Evolutionary conservation across 768 basidiomycete genomes (phyloP), one percentile per base, ranked within the genome.

Genomic region (Leccinum longicurvipes): DNA sequence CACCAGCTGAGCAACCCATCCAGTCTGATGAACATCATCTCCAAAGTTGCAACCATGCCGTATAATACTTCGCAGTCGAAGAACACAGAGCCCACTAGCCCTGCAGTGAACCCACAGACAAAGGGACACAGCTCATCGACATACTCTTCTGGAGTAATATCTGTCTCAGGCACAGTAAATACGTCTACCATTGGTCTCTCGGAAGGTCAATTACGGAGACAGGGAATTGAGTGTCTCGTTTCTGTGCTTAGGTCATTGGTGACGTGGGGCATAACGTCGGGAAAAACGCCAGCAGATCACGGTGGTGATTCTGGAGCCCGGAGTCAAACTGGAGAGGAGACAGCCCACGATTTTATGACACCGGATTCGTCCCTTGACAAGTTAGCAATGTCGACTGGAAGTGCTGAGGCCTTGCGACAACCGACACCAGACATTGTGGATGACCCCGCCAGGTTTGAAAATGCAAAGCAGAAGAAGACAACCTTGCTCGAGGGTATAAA

Each of bases 381-480:
- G 64, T 71, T 87, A 31, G 74, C 85, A 49, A 67, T 74, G 21
- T 67, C 76, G 36, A 69, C 72, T 41, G 69, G 73, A 39, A 84
- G 82, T 60, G 71, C 72, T 10, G 89, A 89, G 62, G 75, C 73
- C 3, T 73, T 83, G 19, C 80, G 88, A 53, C 83, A 85, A 50
- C 73, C 82, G 11, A 93, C 92, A 0, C 91, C 93, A 0, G 92
- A 93, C 55, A 67, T 86, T 36, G 72, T 74, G n/a, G 97, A 98
- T 65, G 96, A 98, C 69, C 96, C 96, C 1, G 86, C 80, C 19
- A 82, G 82, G 65, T 98, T 99, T 60, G 96, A 98, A 76, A 94
- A 82, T 57, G 97, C 94, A 11, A 98, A 97, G 70, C 91, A 93
- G 74, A 89, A 91, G 74, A 99, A 99, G 75, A 98, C 92, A 31